phyloP scores from a whole-genome alignment of 2,329 filamentous ascomycete genomes.

The Metarhizium humberi region DNA sequence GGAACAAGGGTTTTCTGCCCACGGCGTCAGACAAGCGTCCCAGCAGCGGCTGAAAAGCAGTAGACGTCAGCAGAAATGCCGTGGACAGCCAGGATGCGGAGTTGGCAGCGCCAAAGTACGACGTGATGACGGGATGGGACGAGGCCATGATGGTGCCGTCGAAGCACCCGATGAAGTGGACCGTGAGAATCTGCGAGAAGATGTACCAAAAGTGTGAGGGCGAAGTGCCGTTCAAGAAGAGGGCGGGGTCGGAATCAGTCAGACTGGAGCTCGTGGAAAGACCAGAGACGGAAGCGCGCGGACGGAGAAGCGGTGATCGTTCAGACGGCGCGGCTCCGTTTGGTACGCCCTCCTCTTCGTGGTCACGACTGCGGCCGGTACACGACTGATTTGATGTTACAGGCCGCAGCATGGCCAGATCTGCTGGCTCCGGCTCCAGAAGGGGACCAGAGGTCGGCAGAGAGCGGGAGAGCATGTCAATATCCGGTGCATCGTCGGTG shows the following conservation, averaged over 20 bases:
- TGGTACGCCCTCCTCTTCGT: neutral
- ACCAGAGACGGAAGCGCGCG: conserved; percentile 2
- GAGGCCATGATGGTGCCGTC: conserved; percentile 77
- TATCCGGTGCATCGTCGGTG: conserved; percentile 1
- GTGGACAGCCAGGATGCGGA: conserved; percentile 77
- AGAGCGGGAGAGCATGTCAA: conserved; percentile 26
- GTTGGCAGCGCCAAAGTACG: conserved; percentile 69
- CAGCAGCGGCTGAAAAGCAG: conserved; percentile 65
- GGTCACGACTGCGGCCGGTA: neutral
- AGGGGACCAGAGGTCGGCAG: conserved; percentile 27
- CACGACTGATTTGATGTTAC: conserved; percentile 7
- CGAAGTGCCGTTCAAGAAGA: conserved; percentile 37
- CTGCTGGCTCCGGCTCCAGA: conserved; percentile 31
- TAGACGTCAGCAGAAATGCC: conserved; percentile 67
- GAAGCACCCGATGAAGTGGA: conserved; percentile 54
- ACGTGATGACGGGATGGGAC: conserved; percentile 72
- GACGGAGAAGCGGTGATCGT: conserved; percentile 16
- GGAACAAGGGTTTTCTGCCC: conserved; percentile 57
- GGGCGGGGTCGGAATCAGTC: conserved; percentile 7
- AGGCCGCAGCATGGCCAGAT: conserved; percentile 28
- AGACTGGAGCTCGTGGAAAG: conserved; percentile 3
- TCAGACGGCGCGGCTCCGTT: conserved; percentile 8
- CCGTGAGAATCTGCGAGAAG: conserved; percentile 48
- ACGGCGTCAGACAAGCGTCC: conserved; percentile 67
- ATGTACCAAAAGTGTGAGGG: conserved; percentile 51